Conservation (phyloP, 176 grass and related monocot species). For the Avena insularis region DNA sequence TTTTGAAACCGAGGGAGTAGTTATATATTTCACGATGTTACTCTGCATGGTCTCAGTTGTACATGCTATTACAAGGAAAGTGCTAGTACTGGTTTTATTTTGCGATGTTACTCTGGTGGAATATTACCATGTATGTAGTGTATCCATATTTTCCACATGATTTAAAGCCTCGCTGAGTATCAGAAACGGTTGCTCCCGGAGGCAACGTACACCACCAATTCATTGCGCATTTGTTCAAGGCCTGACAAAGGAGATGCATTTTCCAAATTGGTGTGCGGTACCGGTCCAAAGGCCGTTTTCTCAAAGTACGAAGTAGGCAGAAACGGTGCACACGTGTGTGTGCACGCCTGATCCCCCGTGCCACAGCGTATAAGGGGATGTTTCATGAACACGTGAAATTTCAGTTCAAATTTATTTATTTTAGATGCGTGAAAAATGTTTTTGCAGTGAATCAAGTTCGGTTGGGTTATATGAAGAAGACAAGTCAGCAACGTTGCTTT, state of each 20-base stretch:
- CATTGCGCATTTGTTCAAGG: constrained; percentile 2
- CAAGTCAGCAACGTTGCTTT: no score
- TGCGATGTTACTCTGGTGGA: no score
- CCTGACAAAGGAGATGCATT: constrained; percentile 10
- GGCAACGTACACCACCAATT: constrained; percentile 15
- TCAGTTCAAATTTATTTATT: not conserved
- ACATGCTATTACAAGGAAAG: not conserved
- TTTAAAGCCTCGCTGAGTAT: not conserved
- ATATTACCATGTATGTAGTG: no score
- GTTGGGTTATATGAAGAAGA: no score
- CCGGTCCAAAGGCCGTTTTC: not conserved
- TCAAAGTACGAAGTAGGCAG: not conserved
- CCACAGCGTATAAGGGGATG: not conserved
- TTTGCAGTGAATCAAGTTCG: no score
- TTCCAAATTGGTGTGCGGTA: not conserved
- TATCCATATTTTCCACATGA: constrained; percentile 8
- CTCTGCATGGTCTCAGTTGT: not conserved
- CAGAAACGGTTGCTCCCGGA: not conserved
- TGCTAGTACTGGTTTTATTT: not conserved
- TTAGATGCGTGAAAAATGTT: no score
- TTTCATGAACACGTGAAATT: not conserved
- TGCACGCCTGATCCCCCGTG: not conserved
- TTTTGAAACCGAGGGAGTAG: not conserved
- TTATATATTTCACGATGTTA: no score
- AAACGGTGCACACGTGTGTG: not conserved